Evolutionary conservation across 2,329 filamentous ascomycete species (phyloP), one percentile per base, ranked within the genome.

Genomic region (Xylaria sp.): DNA sequence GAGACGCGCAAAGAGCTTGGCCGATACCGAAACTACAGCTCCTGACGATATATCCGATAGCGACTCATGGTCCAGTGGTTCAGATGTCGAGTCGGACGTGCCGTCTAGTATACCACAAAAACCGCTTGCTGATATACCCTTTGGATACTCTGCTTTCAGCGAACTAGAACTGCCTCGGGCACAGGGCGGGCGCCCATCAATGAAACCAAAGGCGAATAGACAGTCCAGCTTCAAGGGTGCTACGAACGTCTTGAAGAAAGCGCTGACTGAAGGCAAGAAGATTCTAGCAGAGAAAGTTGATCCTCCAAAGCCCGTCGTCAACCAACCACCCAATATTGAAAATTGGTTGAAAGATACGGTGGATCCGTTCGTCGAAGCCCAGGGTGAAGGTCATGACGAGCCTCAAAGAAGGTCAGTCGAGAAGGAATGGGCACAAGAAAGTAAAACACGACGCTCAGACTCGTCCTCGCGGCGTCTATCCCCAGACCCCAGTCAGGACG

Each of bases 131-230:
- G 87, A 90, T 43, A 87, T 90, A 57, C 88, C 88, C 0, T 85
- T 90, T 75, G 89, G 89, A 6, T 86, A 87, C 70, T 90, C 89
- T 20, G 89, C 89, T n/a, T 90, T 91, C 72, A 90, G 87, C 71
- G 87, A 88, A 72, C 80, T 90, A 7, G 88, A 90, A 61, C 77
- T 90, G 1, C 83, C 87, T 0, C 74, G 85, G 0, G 81, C 83
- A 23, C 82, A 83, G 80, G 85, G 61, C 79, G 82, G n/a, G 78
- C 79, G 32, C 83, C 81, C 65, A 77, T 75, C 66, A 73, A 76
- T 43, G 80, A 82, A 75, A 78, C 78, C 80, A 34, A 86, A 87
- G 72, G 78, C 83, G 8, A 85, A 87, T 53, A 81, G 86, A 48
- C 87, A 83, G 58, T 78, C 84, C 2, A 90, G 87, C 74, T 86